Evolutionary conservation across 148 eudicot species (phyloP), one percentile per base, ranked within the genome.

Genomic region (Pharnaceum exiguum): DNA sequence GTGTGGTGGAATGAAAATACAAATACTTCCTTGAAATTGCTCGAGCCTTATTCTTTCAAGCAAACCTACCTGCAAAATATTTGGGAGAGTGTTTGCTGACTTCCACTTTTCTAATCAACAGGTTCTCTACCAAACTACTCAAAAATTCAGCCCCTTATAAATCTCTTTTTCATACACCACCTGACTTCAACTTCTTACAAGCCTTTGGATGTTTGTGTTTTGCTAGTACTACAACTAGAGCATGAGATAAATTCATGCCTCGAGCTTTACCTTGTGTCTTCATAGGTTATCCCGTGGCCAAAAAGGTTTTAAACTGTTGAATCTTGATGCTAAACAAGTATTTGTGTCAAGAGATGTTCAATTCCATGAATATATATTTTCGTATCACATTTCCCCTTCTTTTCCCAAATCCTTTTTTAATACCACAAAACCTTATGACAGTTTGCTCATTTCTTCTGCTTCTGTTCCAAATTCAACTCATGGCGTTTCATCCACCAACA

Each of bases 1-100:
- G 39, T 4, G 28, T 59, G 1, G 51, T 44, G 1, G 63, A 59
- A 3, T 18, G 63, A n/a, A 59, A 59, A 9, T 51, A 58, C 18
- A 19, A 15, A n/a, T 37, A 58, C 16, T 0, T 58, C 0, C 23
- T 58, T 17, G 39, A 46, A 4, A 32, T 21, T 1, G 17, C 52
- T 3, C 7, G 51, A 0, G 42, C 28, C 10, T 12, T 44, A 2
- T 21, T 0, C 3, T 59, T 59, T 31, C 63, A 43, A 5, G 10
- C 51, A 1, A 18, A 46, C 0, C 10, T 46, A 0, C 51, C 63
- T 12, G 5, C 26, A 2, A 0, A 23, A 0, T 12, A 23, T 12
- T 48, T 29, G 12, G 31, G 52, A 7, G 39, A 44, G 1, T 44
- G 19, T 29, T 11, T 59, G 6, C 13, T 44, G 0, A 13, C 38